Evolutionary conservation across 2,329 filamentous ascomycete species (phyloP), one percentile per base, ranked within the genome.

Genomic region (Clarireedia homoeocarpa): DNA sequence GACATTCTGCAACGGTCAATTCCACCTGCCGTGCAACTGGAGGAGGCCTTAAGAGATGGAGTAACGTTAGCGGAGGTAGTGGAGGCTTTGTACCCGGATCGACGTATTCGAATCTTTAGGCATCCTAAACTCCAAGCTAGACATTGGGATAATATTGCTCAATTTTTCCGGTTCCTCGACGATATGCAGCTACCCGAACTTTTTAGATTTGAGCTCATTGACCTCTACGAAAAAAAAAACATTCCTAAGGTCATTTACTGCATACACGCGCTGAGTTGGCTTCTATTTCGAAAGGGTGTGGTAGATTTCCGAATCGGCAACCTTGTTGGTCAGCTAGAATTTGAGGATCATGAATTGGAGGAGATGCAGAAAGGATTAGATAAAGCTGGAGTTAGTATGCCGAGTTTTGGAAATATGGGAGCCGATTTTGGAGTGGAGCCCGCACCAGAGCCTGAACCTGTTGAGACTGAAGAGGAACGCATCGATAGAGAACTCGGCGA

Each of bases 191-290:
- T 99, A 3, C 94, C 94, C 1, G 95, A 99, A 65, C 80, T 99
- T 17, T 99, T 99, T 71, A 85, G 92, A 56, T 99, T 99, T 71
- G 94, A 99, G 71, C 78, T 97, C 47, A 95, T 97, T 61, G 94
- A 99, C 72, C 75, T 99, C 12, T 99, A 99, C 75, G 95, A 99
- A 73, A 99, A 97, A 77, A 99, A 99, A 74, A 99, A 99, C 66
- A 95, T 97, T 1, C 94, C 94, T 4, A 99, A 97, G 71, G 95
- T 97, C 69, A 99, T 99, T 60, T 95, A 99, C 74, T 99, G 94
- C 69, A 94, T 99, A 52, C 94, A 99, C 67, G 94, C 94, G 0
- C 77, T 99, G 17, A 97, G 92, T 70, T 99, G 92, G 91, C 79
- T 99, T n/a, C 78, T 99, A 10, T 96, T 89, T 72, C 86, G 94